Base-by-base conservation (phyloP, 169 alveolate species). In the Eimeria maxima region DNA sequence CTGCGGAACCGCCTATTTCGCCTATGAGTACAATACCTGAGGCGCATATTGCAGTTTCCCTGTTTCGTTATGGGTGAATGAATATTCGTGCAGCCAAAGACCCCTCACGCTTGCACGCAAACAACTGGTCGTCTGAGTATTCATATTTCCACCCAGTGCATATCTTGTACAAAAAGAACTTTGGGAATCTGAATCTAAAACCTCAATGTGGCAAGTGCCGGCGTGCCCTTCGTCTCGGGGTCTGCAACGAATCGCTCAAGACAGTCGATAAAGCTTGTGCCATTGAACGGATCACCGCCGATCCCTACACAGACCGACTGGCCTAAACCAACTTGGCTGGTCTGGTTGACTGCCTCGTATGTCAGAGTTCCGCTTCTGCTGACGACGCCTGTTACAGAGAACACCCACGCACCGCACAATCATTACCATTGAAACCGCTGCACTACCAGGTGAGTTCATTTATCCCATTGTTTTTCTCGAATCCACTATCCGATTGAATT, bases 281-380 rank as follows among this genome's bases (percentile, higher is more conserved):
- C 99, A 78, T 99, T 99, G 97, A 99, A 99, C 53, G 99, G 99
- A 95, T 99, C 99, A 29, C 99, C 99, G 33, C 99, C 99, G 67
- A 99, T 99, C 29, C 97, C 97, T 53, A 99, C 99, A 96, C 99
- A 99, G 44, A 99, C 99, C 42, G 99, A 98, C 97, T 99, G 99
- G 20, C 99, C 99, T 87, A 99, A 97, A n/a, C 99, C 99, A 73
- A 97, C 99, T 65, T 96, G 97, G 6, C 99, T 99, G 24, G 99
- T 99, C 98, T 99, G 99, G 96, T 99, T 99, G 55, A 99, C 99
- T 18, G 99, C 99, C 97, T 99, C 99, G 95, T 99, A 99, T 14
- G 99, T 99, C 94, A 99, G 98, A 7, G 99, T 99, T 57, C 99
- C 99, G 18, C 95, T 76, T 53, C 97, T 95, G 89, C 95, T 80